Evolutionary conservation across 2,329 filamentous ascomycete species (phyloP), one percentile per base, ranked within the genome.

Genomic region (Ophiostoma sp.): DNA sequence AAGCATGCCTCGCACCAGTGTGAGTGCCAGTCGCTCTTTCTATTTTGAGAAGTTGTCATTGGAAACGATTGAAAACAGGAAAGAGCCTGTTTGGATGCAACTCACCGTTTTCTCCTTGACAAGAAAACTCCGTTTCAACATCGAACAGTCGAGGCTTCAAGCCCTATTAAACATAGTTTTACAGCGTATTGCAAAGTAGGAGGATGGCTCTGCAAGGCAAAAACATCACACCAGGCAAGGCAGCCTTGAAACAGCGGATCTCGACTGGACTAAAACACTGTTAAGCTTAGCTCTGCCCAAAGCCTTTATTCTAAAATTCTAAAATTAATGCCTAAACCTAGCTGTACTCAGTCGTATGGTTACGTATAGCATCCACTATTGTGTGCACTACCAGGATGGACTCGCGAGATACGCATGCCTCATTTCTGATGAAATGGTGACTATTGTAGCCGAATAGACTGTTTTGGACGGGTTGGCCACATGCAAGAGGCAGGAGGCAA

Each of bases 201-300:
- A 41, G 39, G 39, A 13, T 41, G 39, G 39, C 15, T 41, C 15
- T 11, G 10, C 39, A 41, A 57, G 15, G 41, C 13, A 6, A 39
- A 39, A 48, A 48, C 44, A 48, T 48, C 23, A 57, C 17, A 23
- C n/a, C 52, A 57, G 52, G 23, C 23, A 57, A 57, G 52, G 23
- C 23, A 57, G 52, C 57, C 57, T 62, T 62, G 57, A 62, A 31
- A 62, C 57, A 33, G 15, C 27, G 57, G 23, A 62, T 57, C 52
- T 57, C n/a, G n/a, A 57, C n/a, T 27, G 52, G 52, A 27, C 52
- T 57, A 48, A 48, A 41, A 44, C 41, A n/a, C 68, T 36, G 39
- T 23, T 35, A 65, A 67, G 68, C 68, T 69, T 67, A 31, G 68
- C 68, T 31, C 52, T 39, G 52, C 11, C 27, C 36, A 52, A 23